These are phyloP conservation scores for Cicer bijugum DNA, from an alignment of 306 rosid genomes.

Conservation along the genomic window DNA sequence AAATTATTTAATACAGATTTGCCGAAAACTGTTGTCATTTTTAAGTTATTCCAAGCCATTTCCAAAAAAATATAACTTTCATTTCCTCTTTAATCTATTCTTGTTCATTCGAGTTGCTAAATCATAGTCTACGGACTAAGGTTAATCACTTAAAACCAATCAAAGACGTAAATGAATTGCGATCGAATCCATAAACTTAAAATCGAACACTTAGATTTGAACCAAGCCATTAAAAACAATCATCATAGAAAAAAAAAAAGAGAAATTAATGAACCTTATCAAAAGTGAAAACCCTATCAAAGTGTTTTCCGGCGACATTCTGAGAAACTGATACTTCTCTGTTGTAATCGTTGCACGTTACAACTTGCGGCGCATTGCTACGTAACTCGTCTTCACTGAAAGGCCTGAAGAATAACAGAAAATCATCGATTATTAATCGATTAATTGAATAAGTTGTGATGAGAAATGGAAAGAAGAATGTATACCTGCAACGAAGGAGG, in stretches of 20 bases:
- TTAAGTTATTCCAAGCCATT: not conserved
- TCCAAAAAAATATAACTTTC: not conserved
- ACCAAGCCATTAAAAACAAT: not conserved
- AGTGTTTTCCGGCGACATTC: conserved; percentile 84
- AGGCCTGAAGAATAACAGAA: conserved; percentile 53
- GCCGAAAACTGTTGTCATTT: not conserved
- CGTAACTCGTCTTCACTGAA: conserved; percentile 91
- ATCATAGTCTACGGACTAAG: not conserved
- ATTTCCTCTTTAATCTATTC: not conserved
- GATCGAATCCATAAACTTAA: not conserved
- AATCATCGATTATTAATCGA: not conserved
- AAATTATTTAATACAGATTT: not conserved
- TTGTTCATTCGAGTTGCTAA: not conserved
- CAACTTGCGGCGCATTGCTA: conserved; percentile 83
- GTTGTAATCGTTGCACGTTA: conserved; percentile 73
- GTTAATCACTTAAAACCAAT: not conserved
- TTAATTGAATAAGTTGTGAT: not conserved
- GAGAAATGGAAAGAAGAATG: not conserved
- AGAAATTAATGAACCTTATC: conserved; percentile 69
- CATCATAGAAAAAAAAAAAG: too few relatives aligned
- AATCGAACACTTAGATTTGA: not conserved
- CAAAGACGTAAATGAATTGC: not conserved
- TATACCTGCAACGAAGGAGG: conserved; percentile 93
- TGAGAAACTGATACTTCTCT: conserved; percentile 88
- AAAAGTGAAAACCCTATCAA: conserved; percentile 84